Base-by-base conservation (phyloP, 2,329 filamentous ascomycete genomes). In the Monosporascus sp. region DNA sequence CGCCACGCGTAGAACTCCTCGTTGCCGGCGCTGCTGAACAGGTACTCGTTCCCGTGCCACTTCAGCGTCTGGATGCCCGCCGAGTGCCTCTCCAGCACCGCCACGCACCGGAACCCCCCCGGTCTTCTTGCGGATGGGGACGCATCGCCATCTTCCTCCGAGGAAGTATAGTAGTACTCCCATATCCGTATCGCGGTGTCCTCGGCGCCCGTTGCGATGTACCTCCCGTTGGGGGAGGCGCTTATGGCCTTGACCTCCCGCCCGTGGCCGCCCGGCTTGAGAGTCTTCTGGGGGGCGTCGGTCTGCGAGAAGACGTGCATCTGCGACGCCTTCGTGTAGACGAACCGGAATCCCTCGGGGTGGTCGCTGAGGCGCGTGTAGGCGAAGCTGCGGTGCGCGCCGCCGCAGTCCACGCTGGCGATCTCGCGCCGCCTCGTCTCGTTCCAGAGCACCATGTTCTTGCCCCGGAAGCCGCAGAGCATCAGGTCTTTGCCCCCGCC, bases 1-100 rank as follows among this genome's bases (percentile, higher is more conserved):
- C 82, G 79, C 93, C 94, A 99, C 11, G 92, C 80, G 61, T 86
- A 93, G 57, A 97, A 87, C 69, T 99, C 93, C 67, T 97, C 93
- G 55, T 84, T 86, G 0, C 92, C 94, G 6, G 83, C 90, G 62
- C 90, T 92, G 58, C 89, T 96, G 66, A 97, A 88, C 2, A 99
- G 80, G 60, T 86, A 88, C 1, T 75, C 68, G 2, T 86, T 81
- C 47, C 82, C 78, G 2, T 88, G 83, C 89, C 90, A 97, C 54
- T 80, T 80, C 1, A 96, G 74, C 56, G 85, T 80, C 67, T 97
- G 93, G 7, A 97, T 82, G 0, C 93, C 94, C 0, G 90, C 86
- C 2, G 84, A 86, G 65, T 99, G 94, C 51, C 82, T 83, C 58
- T 90, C 86, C 20, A 96, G 69, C 0, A 86, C 83, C 9, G 84